A percentile compares a stretch with the other conserved stretches of the same genome.
phyloP scores from a whole-genome alignment of 495 filamentous ascomycete species.

The Penicillium subrubescens region DNA sequence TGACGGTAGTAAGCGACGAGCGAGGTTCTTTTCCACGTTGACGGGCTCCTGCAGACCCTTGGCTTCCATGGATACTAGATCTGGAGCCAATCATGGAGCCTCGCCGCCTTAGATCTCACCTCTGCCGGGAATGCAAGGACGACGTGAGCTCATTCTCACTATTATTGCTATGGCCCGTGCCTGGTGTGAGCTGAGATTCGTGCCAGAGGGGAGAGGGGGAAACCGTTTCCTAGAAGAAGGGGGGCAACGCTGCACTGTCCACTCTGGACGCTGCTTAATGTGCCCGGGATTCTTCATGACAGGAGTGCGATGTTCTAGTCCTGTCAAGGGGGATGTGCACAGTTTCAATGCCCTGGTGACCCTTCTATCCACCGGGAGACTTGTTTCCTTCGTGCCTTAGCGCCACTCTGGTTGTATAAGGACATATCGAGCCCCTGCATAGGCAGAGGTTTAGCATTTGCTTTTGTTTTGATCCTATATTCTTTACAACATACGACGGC shows the following conservation, averaged over 20 bases:
- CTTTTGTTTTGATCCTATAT: slow-evolving; percentile 19
- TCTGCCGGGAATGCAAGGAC: slow-evolving; percentile 35
- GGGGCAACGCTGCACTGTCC: slow-evolving; percentile 13
- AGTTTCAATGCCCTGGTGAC: slow-evolving; percentile 22
- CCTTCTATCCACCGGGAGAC: slow-evolving; percentile 24
- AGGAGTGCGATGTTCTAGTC: slow-evolving; percentile 22
- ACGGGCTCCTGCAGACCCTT: slow-evolving; percentile 27
- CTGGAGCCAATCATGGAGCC: slow-evolving; percentile 23
- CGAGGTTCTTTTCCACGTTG: slow-evolving; percentile 31
- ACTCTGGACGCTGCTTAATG: slow-evolving; percentile 8
- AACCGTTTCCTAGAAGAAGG: slow-evolving; percentile 18
- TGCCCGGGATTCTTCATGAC: slow-evolving; percentile 27
- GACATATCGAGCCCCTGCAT: slow-evolving; percentile 33
- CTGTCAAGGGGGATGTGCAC: slow-evolving; percentile 34
- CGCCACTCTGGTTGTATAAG: slow-evolving; percentile 33
- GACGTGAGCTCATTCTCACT: slow-evolving; percentile 29
- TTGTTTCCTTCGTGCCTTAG: slow-evolving; percentile 11
- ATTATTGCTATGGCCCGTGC: slow-evolving; percentile 34
- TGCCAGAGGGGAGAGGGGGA: slow-evolving; percentile 14
- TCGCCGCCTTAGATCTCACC: slow-evolving; percentile 17
- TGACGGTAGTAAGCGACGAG: slow-evolving; percentile 25
- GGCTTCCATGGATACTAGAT: slow-evolving; percentile 16
- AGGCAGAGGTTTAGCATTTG: slow-evolving; percentile 3
- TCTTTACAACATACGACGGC: not conserved
- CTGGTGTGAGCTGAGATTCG: slow-evolving; percentile 20